Base-by-base conservation (phyloP, 768 basidiomycete species). In the Mycena galericulata region DNA sequence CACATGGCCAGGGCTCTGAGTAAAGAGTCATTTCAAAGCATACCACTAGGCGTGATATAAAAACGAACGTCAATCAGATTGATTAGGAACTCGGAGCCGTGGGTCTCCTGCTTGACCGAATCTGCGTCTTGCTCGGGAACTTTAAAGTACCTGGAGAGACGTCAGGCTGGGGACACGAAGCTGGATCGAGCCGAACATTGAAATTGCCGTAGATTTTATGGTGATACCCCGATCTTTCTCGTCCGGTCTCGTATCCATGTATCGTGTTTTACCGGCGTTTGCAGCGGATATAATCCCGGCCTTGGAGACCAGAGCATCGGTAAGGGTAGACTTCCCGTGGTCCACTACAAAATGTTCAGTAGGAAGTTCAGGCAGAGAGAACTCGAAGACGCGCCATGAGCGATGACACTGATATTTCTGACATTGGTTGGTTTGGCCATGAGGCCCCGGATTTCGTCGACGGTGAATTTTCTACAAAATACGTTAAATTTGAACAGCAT, bases 151-250 rank as follows among this genome's bases (percentile, higher is more conserved):
- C 99, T 99, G 58, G 24, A 38, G 6, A 47, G 8, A 9, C 27
- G 12, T 60, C 22, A 60, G 51, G 4, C 5, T 10, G 17, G 29
- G 34, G 15, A 41, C n/a, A 49, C 17, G n/a, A 2, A 27, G 20
- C 12, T 27, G 3, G 4, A 11, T 27, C 3, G 15, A 38, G 6
- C 6, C 50, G 34, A 18, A 69, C 68, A 69, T 43, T 15, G 97
- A 98, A 80, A 99, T 98, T 77, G 97, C 98, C 29, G 97, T 99
- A 47, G 97, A 98, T 85, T 99, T 99, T 86, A 99, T 99, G 51
- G 98, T 99, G 77, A 99, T 99, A 86, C 98, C 98, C 83, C 97
- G 97, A 79, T 99, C 97, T 80, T 97, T 98, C 86, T 99, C 98
- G 78, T 99, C 98, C 11, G 92, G 89, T 84, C 97, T 88, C 65